A percentile compares a stretch with the other conserved stretches of the same genome.
Conservation (phyloP, 2,329 filamentous ascomycete genomes). For the Dissoconium aciculare region DNA sequence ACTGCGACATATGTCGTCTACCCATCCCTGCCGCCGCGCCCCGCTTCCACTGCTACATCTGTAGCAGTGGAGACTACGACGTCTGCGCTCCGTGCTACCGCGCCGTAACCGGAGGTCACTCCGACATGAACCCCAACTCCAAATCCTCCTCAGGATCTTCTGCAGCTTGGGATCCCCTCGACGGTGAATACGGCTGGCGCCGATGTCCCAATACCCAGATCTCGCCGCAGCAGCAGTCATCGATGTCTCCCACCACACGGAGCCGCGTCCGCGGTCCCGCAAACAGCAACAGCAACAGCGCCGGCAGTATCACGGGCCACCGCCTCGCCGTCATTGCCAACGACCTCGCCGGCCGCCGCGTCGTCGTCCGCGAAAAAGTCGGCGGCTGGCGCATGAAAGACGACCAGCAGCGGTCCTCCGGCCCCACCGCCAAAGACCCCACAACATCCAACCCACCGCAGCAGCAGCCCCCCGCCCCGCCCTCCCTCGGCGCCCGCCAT, state of each 20-base stretch:
- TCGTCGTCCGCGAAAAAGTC: conserved; percentile 57
- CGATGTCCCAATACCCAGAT: no score
- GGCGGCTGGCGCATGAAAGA: conserved; percentile 58
- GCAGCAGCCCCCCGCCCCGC: neutral
- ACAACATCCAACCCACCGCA: neutral
- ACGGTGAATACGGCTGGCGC: conserved; percentile 69
- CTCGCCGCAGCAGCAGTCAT: no score
- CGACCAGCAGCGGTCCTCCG: conserved; percentile 5
- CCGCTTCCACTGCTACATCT: conserved; percentile 68
- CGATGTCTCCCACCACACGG: conserved; percentile 41
- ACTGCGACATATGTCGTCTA: conserved; percentile 64
- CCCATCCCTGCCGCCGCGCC: conserved; percentile 54
- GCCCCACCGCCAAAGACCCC: neutral
- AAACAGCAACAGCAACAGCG: conserved; percentile 53
- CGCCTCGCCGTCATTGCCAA: neutral
- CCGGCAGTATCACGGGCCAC: neutral
- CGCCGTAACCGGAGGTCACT: conserved; percentile 31
- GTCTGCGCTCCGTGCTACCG: conserved; percentile 68
- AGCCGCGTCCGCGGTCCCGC: conserved; percentile 91
- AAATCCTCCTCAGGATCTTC: neutral
- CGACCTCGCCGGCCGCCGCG: conserved; percentile 32
- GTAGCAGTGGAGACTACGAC: conserved; percentile 72
- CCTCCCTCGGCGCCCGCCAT: conserved; percentile 50
- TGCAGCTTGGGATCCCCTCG: conserved; percentile 51
- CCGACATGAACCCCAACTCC: neutral